Conservation (phyloP, 2,329 filamentous ascomycete genomes). For the Cladosporium sp. region DNA sequence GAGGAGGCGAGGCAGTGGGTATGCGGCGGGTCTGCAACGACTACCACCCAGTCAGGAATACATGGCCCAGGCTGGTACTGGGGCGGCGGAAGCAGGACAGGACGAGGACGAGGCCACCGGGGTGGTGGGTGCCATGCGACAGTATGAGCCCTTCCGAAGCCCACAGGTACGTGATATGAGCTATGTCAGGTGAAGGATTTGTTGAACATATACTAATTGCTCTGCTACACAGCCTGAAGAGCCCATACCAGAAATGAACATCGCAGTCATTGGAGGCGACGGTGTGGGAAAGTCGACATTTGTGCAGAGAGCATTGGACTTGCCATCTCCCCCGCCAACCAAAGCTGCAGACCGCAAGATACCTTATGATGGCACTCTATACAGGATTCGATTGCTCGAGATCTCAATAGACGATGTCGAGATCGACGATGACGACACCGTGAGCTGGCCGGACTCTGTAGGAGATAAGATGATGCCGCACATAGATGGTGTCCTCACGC, state of each 20-base stretch:
- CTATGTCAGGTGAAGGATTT: not conserved
- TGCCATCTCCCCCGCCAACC: constrained; percentile 47
- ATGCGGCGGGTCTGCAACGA: constrained; percentile 22
- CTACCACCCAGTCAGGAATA: constrained; percentile 15
- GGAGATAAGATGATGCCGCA: constrained; percentile 70
- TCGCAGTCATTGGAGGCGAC: constrained; percentile 58
- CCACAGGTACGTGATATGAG: constrained; percentile 32
- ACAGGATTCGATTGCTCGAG: constrained; percentile 61
- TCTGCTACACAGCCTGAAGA: constrained; percentile 23
- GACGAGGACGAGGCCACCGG: constrained; percentile 38
- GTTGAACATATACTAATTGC: not conserved
- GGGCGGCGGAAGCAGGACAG: constrained; percentile 25
- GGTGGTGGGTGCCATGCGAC: constrained; percentile 33
- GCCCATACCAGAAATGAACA: constrained; percentile 57
- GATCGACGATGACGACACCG: constrained; percentile 50
- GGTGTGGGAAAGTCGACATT: constrained; percentile 63
- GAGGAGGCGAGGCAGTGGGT: constrained; percentile 20
- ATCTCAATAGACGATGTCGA: constrained; percentile 55
- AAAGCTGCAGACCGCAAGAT: constrained; percentile 55
- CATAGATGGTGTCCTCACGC: constrained; percentile 78
- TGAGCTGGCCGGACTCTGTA: constrained; percentile 60
- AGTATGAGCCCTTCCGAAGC: constrained; percentile 33
- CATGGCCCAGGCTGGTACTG: constrained; percentile 18
- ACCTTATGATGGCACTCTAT: constrained; percentile 57
- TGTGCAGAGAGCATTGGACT: constrained; percentile 58